These are phyloP conservation scores for Mortierella alpina DNA, from an alignment of 192 early-diverging fungal genomes.

Conservation along the genomic window DNA sequence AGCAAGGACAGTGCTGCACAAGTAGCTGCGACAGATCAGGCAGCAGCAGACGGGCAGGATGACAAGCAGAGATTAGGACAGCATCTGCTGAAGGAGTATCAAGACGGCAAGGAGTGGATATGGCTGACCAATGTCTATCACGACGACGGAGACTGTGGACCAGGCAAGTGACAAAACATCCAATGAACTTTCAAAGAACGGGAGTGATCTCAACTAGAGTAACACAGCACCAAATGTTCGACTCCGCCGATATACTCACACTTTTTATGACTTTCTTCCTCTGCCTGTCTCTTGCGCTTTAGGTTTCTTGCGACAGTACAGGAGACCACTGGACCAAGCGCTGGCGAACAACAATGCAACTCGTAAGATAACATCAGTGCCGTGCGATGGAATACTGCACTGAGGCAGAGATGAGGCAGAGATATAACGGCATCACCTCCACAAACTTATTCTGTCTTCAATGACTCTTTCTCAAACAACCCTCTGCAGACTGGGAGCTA, in stretches of 20 bases:
- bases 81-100: neutral
- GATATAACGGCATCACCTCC: neutral
- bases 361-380: conserved; percentile 2
- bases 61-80: neutral
- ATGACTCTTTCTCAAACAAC: neutral
- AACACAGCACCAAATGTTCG: too few species aligned
- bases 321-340: conserved; percentile 12
- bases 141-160: conserved; percentile 26
- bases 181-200: neutral
- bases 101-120: conserved; percentile 18
- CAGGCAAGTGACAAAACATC: conserved; percentile 13
- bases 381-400: neutral
- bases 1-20: neutral
- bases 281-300: neutral
- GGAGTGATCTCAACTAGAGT: too few species aligned
- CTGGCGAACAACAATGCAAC: conserved; percentile 17
- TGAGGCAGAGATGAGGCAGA: too few species aligned
- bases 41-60: neutral
- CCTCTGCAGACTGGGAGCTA: conserved; percentile 29
- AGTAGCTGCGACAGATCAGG: neutral
- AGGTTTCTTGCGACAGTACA: conserved; percentile 42
- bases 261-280: neutral
- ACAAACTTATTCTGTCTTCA: neutral
- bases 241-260: neutral
- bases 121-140: conserved; percentile 52